Evolutionary conservation across 1,139 yeast species (phyloP).

Genomic region (Lodderomyces margitis): DNA sequence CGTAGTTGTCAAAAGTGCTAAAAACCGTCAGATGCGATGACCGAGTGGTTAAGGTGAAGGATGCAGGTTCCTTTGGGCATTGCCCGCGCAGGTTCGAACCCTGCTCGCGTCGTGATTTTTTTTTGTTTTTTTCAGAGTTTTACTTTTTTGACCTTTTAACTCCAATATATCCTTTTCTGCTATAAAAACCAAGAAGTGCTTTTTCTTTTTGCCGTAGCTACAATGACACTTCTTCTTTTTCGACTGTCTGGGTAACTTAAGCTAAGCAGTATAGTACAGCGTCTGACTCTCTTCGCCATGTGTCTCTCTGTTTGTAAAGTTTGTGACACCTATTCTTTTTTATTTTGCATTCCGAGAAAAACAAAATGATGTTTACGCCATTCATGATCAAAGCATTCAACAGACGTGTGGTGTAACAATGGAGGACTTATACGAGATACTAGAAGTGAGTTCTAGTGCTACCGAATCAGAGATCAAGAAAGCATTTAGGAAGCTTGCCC

Average conservation of each 20-base stretch:
- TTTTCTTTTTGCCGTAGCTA: too few relatives aligned
- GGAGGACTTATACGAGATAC: constrained; percentile 56
- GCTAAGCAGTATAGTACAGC: too few relatives aligned
- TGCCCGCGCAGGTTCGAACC: constrained; percentile 59
- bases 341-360: background rate
- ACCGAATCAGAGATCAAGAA: constrained; percentile 64
- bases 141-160: too few relatives aligned
- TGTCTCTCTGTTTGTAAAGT: too few relatives aligned
- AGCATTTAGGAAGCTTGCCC: constrained; percentile 75
- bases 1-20: background rate
- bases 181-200: too few relatives aligned
- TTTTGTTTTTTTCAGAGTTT: constrained; percentile 16
- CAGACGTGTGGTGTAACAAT: too few relatives aligned
- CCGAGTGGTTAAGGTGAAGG: constrained; percentile 58
- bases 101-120: constrained; percentile 48
- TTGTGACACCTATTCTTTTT: background rate
- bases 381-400: too few relatives aligned
- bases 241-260: too few relatives aligned
- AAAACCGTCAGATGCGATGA: constrained; percentile 39
- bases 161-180: too few relatives aligned
- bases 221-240: too few relatives aligned
- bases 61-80: constrained; percentile 48
- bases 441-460: constrained; percentile 66
- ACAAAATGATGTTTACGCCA: background rate
- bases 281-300: too few relatives aligned